Percentiles rank a stretch among this genome's conserved stretches.
These are phyloP conservation scores for Leishmania lainsoni DNA, from an alignment of 208 protist species.

Conservation along the genomic window DNA sequence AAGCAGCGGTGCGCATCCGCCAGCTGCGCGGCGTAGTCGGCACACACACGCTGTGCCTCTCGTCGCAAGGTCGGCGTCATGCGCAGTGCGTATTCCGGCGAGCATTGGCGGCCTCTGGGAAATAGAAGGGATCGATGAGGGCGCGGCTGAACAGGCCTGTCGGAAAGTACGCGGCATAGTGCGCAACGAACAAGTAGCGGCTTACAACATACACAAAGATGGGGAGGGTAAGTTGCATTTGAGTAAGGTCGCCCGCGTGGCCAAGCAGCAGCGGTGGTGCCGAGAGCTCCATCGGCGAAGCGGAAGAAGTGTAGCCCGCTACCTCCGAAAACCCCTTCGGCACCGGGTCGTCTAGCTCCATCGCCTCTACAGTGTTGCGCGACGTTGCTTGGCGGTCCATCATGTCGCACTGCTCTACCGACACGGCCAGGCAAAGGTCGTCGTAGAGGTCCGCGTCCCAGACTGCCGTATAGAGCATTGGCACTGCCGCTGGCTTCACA, in stretches of 20 bases:
- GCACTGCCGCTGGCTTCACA: not conserved
- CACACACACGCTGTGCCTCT: conserved; percentile 13
- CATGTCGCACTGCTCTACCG: conserved; percentile 11
- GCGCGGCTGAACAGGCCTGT: conserved; percentile 43
- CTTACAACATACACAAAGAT: conserved; percentile 82
- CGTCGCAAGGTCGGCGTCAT: conserved; percentile 26
- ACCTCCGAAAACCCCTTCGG: not conserved
- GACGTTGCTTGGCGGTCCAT: conserved; percentile 15
- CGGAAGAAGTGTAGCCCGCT: not conserved
- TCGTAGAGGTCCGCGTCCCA: conserved; percentile 62
- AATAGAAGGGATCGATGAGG: conserved; percentile 52
- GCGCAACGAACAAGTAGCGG: conserved; percentile 61
- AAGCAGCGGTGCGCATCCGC: conserved; percentile 30
- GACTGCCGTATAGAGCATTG: conserved; percentile 12
- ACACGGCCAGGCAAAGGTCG: conserved; percentile 32
- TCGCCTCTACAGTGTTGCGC: conserved; percentile 16
- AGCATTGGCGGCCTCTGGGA: conserved; percentile 37
- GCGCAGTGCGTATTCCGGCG: conserved; percentile 36
- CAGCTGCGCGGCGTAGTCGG: conserved; percentile 24
- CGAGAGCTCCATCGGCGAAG: not conserved
- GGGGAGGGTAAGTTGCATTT: conserved; percentile 51
- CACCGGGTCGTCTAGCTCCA: not conserved
- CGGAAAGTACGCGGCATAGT: conserved; percentile 62
- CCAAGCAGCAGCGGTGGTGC: conserved; percentile 5
- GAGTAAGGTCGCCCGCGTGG: conserved; percentile 8